Conservation (phyloP, 805 yeast genomes). For the Wickerhamiella brachini region DNA sequence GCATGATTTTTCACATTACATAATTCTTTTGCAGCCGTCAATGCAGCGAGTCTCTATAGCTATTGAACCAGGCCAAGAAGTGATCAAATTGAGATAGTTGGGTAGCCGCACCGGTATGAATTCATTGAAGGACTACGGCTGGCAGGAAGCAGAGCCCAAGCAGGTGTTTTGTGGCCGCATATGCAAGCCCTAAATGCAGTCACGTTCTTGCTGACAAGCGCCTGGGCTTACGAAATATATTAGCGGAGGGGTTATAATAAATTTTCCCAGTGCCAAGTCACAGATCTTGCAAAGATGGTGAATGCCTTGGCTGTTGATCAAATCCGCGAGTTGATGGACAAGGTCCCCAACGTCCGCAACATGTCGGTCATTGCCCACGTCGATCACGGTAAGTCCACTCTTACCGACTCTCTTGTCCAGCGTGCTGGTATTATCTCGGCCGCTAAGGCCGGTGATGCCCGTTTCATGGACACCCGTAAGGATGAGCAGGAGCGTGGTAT, state of each 20-base stretch:
- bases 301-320: slow-evolving; percentile 36
- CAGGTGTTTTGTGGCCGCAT: not conserved
- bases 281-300: slow-evolving; percentile 15
- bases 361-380: slow-evolving; percentile 99
- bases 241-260: not conserved
- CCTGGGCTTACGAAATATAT: not conserved
- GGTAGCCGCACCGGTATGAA: too few relatives aligned
- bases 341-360: slow-evolving; percentile 99
- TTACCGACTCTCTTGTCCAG: slow-evolving; percentile 98
- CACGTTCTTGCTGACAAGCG: not conserved
- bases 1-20: not conserved
- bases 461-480: slow-evolving; percentile 99
- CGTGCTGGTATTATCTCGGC: slow-evolving; percentile 99
- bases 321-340: slow-evolving; percentile 99
- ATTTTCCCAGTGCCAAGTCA: not conserved
- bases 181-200: not conserved
- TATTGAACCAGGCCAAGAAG: too few relatives aligned
- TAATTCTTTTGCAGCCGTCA: not conserved
- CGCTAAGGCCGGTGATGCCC: slow-evolving; percentile 99
- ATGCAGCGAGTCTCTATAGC: not conserved
- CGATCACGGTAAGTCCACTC: slow-evolving; percentile 99
- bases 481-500: slow-evolving; percentile 99
- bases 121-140: too few relatives aligned
- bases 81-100: too few relatives aligned
- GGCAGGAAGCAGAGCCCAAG: too few relatives aligned